A percentile compares a stretch with the other conserved stretches of the same genome.
Conservation (phyloP, 495 filamentous ascomycete genomes). For the Extremus antarcticus region DNA sequence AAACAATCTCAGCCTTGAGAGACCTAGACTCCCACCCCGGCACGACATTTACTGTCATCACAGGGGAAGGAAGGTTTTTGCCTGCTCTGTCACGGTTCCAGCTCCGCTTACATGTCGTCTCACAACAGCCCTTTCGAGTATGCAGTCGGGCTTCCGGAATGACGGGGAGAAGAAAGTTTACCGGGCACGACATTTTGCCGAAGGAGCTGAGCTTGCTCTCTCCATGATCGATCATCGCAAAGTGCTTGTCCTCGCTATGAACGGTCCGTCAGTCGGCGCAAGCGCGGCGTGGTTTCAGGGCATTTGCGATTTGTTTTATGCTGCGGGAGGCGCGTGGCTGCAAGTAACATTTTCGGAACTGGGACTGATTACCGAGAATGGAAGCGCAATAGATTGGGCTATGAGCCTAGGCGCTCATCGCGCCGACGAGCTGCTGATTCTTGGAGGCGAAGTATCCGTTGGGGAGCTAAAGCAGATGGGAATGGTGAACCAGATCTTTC, state of each 20-base stretch:
- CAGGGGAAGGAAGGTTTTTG: no score
- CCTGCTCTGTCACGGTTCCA: no score
- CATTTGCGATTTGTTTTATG: conserved; percentile 24
- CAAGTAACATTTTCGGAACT: conserved; percentile 27
- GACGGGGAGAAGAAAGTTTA: conserved; percentile 22
- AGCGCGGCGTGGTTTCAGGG: conserved; percentile 28
- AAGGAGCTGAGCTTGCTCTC: conserved; percentile 23
- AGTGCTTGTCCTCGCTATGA: conserved; percentile 27
- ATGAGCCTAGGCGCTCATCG: conserved; percentile 26
- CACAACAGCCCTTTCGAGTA: no score
- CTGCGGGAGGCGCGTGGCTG: conserved; percentile 16
- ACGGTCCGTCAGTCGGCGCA: conserved; percentile 26
- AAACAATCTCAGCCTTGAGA: no score
- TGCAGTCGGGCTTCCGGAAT: conserved; percentile 14
- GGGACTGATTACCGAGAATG: conserved; percentile 26
- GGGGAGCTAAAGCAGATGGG: conserved; percentile 17
- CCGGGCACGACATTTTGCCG: background rate
- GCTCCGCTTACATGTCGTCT: no score
- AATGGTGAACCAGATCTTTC: conserved; percentile 23
- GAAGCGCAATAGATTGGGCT: conserved; percentile 24
- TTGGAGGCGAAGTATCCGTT: conserved; percentile 22
- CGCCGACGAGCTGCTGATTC: conserved; percentile 29
- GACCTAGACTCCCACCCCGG: no score
- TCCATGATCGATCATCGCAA: conserved; percentile 28
- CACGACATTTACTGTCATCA: no score